Evolutionary conservation across 495 filamentous ascomycete species (phyloP), one percentile per base, ranked within the genome.

Genomic region (Xylaria palmicola): DNA sequence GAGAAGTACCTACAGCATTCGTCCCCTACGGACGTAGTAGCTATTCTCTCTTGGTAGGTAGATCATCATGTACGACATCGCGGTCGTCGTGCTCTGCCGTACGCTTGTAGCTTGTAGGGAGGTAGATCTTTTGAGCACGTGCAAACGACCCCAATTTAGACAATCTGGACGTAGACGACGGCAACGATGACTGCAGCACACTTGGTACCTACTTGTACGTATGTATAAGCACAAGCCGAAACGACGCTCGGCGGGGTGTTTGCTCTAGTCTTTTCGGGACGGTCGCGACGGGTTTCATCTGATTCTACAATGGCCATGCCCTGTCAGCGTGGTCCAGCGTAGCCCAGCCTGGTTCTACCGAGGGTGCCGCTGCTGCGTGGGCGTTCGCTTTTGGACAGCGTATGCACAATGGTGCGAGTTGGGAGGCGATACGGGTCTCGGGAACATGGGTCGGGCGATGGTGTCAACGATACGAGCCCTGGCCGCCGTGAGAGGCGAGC

Each of bases 391-490:
- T 52, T 52, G 30, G 49, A 52, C 32, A 15, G 34, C 22, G 19
- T 40, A 54, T 40, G 32, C 44, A 50, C 44, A 27, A 58, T 49
- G 43, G 29, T 47, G n/a, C n/a, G 30, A 34, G 43, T 27, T 26
- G n/a, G 3, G 37, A 20, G 48, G 41, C 41, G 55, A 57, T 57
- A 57, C 55, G 43, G 55, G 43, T 48, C 30, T 49, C 17, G 32
- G 17, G 43, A 39, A 40, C 55, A 49, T 58, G 55, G 43, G 32
- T 39, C 22, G 27, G n/a, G 54, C 40, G 30, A 57, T 57, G 30
- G 54, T 32, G 55, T 49, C 20, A 49, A 58, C 44, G 40, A 58
- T 58, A 58, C 55, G 55, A 58, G 43, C 55, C 8, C 48, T 32
- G 29, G 27, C 17, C 24, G 10, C 27, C 47, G 22, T n/a, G n/a